Evolutionary conservation across 306 rosid species (phyloP), one percentile per base, ranked within the genome.

Genomic region (Cucumis hystrix): DNA sequence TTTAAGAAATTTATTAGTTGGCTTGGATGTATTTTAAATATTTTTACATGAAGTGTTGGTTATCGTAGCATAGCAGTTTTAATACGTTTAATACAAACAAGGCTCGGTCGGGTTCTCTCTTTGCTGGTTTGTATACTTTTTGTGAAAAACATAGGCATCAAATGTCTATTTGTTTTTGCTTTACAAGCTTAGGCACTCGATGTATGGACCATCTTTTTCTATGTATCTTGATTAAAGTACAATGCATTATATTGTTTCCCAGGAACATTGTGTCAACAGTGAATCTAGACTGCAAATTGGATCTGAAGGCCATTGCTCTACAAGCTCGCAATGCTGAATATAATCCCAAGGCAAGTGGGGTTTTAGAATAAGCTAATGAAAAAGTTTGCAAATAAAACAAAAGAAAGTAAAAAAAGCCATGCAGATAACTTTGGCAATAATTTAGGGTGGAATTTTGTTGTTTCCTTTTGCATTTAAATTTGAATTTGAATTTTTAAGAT

Each of bases 251-350:
- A 54, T 80, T 74, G 57, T 62, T 79, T 65, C 21, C 21, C 77
- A 95, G 97, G 84, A 92, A 92, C 78, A 92, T 92, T 77, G 99
- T 95, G 73, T 95, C 99, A 57, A 95, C 99, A 0, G 99, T 95
- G 57, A 90, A 92, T 84, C 83, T 95, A 85, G 97, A 95, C 78
- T 92, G 97, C 85, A 95, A 90, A 84, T 83, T 95, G 87, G 97
- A 95, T 84, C 97, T 95, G 4, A 92, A 95, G 87, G 81, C 91
- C 74, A 95, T 95, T 82, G 97, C 97, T 8, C 86, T 90, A 33
- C 96, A 88, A 82, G 99, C 99, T 77, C 93, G 96, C 82, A 95
- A 92, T 83, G 97, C 99, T 21, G 97, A 95, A 86, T 95, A 95
- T 89, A 95, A 92, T 86, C 99, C 99, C 76, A 95, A 90, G 93